These are phyloP conservation scores for Coffea eugenioides DNA, from an alignment of 257 asterid genomes.

Conservation along the genomic window DNA sequence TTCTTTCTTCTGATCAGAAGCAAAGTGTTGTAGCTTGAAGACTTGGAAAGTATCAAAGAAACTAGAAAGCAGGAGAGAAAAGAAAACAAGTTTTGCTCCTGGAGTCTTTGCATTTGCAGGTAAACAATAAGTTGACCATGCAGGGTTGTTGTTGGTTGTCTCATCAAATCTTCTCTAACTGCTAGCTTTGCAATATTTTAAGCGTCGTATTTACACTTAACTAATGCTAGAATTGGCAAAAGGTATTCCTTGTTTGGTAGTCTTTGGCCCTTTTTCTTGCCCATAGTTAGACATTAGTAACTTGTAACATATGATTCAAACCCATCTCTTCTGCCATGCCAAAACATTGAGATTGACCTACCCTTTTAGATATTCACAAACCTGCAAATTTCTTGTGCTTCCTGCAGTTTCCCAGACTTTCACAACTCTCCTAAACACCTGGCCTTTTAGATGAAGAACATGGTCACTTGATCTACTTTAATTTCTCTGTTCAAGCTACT, in stretches of 20 bases:
- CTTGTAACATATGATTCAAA: conserved; percentile 17
- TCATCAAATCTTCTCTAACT: conserved; percentile 26
- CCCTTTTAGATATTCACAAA: neutral
- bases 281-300: conserved; percentile 4
- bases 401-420: neutral
- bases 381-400: neutral
- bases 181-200: conserved; percentile 12
- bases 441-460: conserved; percentile 12
- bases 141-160: conserved; percentile 35
- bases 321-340: conserved; percentile 13
- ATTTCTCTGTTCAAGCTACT: neutral
- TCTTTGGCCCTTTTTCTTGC: conserved; percentile 4
- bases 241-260: conserved; percentile 9
- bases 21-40: conserved; percentile 16
- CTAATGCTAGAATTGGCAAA: neutral
- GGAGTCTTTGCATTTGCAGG: conserved; percentile 62
- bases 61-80: conserved; percentile 22
- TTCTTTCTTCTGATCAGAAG: conserved; percentile 31
- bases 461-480: neutral
- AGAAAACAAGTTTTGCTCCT: conserved; percentile 18
- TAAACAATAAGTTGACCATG: conserved; percentile 75
- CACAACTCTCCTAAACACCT: neutral
- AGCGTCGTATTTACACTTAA: neutral
- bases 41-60: conserved; percentile 15
- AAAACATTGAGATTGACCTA: neutral